Percentiles rank a stretch among this genome's conserved stretches.
Conservation (phyloP, 768 basidiomycete species). For the Sistotremastrum niveocremeum region DNA sequence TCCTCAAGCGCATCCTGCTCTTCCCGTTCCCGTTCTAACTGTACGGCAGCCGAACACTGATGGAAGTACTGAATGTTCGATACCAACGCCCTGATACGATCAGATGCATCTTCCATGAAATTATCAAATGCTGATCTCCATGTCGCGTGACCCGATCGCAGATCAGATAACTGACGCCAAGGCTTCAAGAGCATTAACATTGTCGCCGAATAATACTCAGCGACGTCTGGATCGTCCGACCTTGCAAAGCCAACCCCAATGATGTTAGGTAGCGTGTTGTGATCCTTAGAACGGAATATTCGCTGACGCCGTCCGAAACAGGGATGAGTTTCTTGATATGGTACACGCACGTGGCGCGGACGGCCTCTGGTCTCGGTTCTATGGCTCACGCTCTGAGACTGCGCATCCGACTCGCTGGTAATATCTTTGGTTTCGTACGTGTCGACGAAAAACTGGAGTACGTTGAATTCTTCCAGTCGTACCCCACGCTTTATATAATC, state of each 20-base stretch:
- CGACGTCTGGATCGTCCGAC: conserved; percentile 11
- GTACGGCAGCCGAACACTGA: conserved; percentile 12
- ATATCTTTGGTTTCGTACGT: conserved; percentile 19
- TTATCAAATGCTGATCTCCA: conserved; percentile 14
- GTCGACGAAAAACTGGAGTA: conserved; percentile 17
- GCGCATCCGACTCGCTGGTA: too few relatives aligned
- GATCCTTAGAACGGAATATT: conserved; percentile 12
- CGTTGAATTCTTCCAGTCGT: conserved; percentile 6
- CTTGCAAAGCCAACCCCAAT: conserved; percentile 24
- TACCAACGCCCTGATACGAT: conserved; percentile 6
- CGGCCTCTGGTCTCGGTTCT: conserved; percentile 4
- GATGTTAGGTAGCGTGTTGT: conserved; percentile 23
- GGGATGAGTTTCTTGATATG: conserved; percentile 11
- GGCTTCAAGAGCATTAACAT: conserved; percentile 25
- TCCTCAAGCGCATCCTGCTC: neutral
- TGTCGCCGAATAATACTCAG: conserved; percentile 21
- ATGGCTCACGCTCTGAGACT: neutral
- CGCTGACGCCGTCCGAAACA: conserved; percentile 4
- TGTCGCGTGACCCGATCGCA: conserved; percentile 8
- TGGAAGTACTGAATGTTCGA: conserved; percentile 22
- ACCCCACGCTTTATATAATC: conserved; percentile 18
- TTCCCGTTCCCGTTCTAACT: neutral
- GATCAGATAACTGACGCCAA: conserved; percentile 18
- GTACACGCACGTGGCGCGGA: conserved; percentile 6
- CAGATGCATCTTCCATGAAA: conserved; percentile 5